These are phyloP conservation scores for Thalia dealbata DNA, from an alignment of 176 grass and related monocot species.

Conservation along the genomic window DNA sequence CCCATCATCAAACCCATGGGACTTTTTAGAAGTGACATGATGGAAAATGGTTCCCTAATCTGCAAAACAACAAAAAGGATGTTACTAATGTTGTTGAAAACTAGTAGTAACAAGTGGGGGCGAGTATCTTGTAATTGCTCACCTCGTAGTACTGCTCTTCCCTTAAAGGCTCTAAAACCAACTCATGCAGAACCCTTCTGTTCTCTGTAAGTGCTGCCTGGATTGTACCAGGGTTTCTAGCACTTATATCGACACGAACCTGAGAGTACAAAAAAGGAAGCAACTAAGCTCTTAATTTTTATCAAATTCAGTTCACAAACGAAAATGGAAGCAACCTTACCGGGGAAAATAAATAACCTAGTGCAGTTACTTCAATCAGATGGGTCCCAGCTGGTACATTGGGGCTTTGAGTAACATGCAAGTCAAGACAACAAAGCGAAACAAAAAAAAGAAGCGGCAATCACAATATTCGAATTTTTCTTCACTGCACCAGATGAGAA, in stretches of 20 bases:
- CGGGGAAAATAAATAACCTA: conserved; percentile 94
- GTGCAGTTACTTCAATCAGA: conserved; percentile 79
- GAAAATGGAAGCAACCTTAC: conserved; percentile 35
- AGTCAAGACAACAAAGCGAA: conserved; percentile 37
- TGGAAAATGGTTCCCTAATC: conserved; percentile 80
- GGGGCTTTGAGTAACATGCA: conserved; percentile 44
- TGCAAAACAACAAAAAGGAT: conserved; percentile 29
- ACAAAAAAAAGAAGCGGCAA: not conserved
- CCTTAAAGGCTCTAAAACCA: conserved; percentile 83
- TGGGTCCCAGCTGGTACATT: conserved; percentile 89
- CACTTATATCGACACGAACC: conserved; percentile 95
- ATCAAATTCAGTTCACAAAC: too few relatives aligned
- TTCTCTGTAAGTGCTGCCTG: conserved; percentile 94
- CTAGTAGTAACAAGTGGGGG: not conserved
- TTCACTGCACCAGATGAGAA: too few relatives aligned
- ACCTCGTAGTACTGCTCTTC: conserved; percentile 97
- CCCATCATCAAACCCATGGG: conserved; percentile 97
- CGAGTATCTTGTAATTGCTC: conserved; percentile 6
- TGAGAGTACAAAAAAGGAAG: conserved; percentile 12
- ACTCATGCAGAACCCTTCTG: conserved; percentile 66
- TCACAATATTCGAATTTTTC: too few relatives aligned
- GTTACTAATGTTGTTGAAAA: conserved; percentile 4
- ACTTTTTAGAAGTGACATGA: conserved; percentile 92
- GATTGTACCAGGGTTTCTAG: conserved; percentile 95
- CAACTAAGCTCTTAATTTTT: not conserved